Conservation (phyloP, 805 yeast genomes). For the Torulaspora delbrueckii region DNA sequence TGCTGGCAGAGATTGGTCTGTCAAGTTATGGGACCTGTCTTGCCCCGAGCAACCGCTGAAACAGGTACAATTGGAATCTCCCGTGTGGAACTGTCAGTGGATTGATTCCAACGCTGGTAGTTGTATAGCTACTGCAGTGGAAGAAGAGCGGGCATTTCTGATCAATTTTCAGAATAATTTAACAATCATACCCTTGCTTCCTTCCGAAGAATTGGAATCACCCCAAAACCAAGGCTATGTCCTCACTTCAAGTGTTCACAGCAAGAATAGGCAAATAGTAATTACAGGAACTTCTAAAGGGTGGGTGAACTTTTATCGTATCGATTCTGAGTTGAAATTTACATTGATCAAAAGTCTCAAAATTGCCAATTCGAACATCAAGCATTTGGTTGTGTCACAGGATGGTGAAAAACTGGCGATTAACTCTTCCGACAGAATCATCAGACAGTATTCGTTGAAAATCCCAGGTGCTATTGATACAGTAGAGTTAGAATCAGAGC, state of each 20-base stretch:
- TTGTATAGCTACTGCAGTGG: slow-evolving; percentile 62
- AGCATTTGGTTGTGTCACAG: slow-evolving; percentile 55
- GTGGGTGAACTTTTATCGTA: slow-evolving; percentile 49
- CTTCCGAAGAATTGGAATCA: not conserved
- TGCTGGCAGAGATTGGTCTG: slow-evolving; percentile 76
- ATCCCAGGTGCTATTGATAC: slow-evolving; percentile 10
- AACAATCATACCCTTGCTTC: not conserved
- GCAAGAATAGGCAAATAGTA: slow-evolving; percentile 40
- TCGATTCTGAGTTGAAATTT: slow-evolving; percentile 10
- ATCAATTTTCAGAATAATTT: slow-evolving; percentile 20
- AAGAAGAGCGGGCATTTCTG: slow-evolving; percentile 45
- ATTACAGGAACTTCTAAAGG: slow-evolving; percentile 82
- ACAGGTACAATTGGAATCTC: slow-evolving; percentile 55
- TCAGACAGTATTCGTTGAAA: slow-evolving; percentile 46
- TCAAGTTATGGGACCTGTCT: slow-evolving; percentile 73
- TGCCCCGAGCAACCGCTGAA: slow-evolving; percentile 36
- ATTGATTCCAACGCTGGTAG: slow-evolving; percentile 20
- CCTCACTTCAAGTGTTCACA: slow-evolving; percentile 30
- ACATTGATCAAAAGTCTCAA: slow-evolving; percentile 46
- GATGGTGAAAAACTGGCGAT: slow-evolving; percentile 60
- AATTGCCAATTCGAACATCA: slow-evolving; percentile 66
- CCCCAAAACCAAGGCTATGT: slow-evolving; percentile 23
- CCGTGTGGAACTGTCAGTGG: slow-evolving; percentile 56
- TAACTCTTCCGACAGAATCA: slow-evolving; percentile 72
- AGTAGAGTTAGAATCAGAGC: slow-evolving; percentile 61